phyloP scores from a whole-genome alignment of 2,329 filamentous ascomycete species.

The Tricladium varicosporioides region DNA sequence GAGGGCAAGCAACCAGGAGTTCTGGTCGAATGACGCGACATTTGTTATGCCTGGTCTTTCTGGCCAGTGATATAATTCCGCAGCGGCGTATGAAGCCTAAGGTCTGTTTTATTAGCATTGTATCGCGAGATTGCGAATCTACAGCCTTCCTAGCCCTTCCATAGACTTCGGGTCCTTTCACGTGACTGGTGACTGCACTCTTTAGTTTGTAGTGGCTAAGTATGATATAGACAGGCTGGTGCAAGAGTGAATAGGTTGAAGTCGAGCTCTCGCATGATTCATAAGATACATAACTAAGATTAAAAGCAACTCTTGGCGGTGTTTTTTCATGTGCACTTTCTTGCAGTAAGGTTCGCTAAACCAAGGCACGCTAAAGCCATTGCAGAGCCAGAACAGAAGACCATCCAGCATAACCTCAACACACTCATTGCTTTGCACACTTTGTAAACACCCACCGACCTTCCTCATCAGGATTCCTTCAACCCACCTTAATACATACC shows the following conservation, averaged over 20 bases:
- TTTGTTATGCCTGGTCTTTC: not conserved
- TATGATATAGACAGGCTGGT: too few species aligned
- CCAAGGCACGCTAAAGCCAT: too few species aligned
- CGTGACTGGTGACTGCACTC: not conserved
- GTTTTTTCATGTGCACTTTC: too few species aligned
- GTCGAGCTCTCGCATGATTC: too few species aligned
- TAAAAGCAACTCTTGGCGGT: too few species aligned
- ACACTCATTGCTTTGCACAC: not conserved
- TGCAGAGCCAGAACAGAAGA: not conserved
- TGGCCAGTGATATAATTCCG: too few species aligned
- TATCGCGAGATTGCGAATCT: not conserved
- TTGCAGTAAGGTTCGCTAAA: too few species aligned
- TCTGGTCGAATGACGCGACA: constrained; percentile 1
- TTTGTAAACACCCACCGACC: constrained; percentile 14
- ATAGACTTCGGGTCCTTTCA: not conserved
- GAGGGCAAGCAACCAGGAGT: not conserved
- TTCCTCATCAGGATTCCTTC: constrained; percentile 6
- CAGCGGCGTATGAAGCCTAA: not conserved
- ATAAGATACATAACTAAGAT: too few species aligned
- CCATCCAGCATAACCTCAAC: not conserved
- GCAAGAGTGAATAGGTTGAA: too few species aligned
- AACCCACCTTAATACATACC: constrained; percentile 9
- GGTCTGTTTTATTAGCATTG: not conserved
- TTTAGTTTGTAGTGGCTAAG: too few species aligned
- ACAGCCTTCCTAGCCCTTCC: not conserved